Base-by-base conservation (phyloP, 1,284 basidiomycete genomes). In the Cutaneotrichosporon curvatum region DNA sequence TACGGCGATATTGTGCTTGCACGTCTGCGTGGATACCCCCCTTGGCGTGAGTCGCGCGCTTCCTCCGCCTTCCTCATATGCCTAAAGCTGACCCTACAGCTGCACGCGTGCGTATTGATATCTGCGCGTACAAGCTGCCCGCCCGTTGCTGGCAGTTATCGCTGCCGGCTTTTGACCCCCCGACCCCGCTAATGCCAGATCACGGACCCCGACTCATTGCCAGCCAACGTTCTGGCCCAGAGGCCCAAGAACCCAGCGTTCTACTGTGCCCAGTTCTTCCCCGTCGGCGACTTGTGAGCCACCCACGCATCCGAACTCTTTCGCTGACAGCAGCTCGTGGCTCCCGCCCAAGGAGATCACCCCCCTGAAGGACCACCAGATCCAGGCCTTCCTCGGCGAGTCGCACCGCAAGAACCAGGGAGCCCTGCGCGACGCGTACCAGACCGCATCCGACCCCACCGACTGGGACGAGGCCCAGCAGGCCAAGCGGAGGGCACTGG, bases 1-100 rank as follows among this genome's bases (percentile, higher is more conserved):
- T 59, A 76, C 46, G 78, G 85, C 65, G 90, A 95, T 67, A 78
- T 90, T 60, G 90, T 97, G 28, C 80, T 96, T 50, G 89, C 81
- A 33, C 91, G 95, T 75, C 76, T 98, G 65, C 87, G 87, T 73
- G 92, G 94, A 14, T 97, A 79, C 74, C 89, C 94, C 12, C 79
- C 85, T 23, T 97, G 92, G 92, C 70, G 70, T 72, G 58, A 70
- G 70, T 68, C 1, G 3, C 19, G n/a, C n/a, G n/a, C n/a, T n/a
- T n/a, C n/a, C 32, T 3, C 25, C 32, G n/a, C 16, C 25, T 18
- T 37, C 25, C n/a, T 22, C 16, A 19, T 12, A 15, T 28, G 5
- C n/a, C 5, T 7, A 23, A 25, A 38, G 35, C 52, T 54, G 36
- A 50, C 48, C 33, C 19, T 32, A n/a, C 48, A 56, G 54, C 54